Evolutionary conservation across 2,329 filamentous ascomycete species (phyloP), one percentile per base, ranked within the genome.

Genomic region (Cladosporium sp.): DNA sequence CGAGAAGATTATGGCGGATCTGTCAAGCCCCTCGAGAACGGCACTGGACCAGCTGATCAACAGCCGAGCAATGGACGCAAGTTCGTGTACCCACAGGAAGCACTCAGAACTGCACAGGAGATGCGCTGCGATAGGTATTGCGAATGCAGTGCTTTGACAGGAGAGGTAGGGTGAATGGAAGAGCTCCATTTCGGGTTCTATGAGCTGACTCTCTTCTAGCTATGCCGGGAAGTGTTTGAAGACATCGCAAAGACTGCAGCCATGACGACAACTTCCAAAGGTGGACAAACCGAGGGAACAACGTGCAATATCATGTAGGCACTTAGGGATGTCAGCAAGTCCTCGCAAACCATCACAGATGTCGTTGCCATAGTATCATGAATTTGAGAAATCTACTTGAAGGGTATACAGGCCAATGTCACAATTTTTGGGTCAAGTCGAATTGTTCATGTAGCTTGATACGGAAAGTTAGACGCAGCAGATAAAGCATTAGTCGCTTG

Each of bases 41-140:
- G 35, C 8, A 42, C 52, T 54, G n/a, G 50, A 15, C 24, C 59
- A 40, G 52, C 47, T 12, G 70, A 71, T 34, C 66, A 67, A 19
- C 73, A 71, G 57, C 64, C 65, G 25, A 61, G 64, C 17, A 64
- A 65, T 61, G 66, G 71, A 68, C 45, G 70, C 63, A 72, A 67
- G 64, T 76, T 71, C 42, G 78, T 82, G 61, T 71, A 83, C 79
- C 74, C 79, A 66, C 70, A 83, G 45, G 77, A 80, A 62, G 78
- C 72, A 2, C 47, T 80, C 6, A 67, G 70, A 13, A 62, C 82
- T 6, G 83, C 83, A 15, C 82, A 84, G 63, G 79, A 83, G 63
- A 79, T 86, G 71, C 74, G 82, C 22, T 83, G 80, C 67, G 83
- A 86, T 73, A 74, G 77, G 35, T 86, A 86, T 69, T 83, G 82